Percentiles rank a stretch among this genome's conserved stretches.
phyloP scores from a whole-genome alignment of 2,329 filamentous ascomycete genomes.

The Colletotrichum euphorbiae region DNA sequence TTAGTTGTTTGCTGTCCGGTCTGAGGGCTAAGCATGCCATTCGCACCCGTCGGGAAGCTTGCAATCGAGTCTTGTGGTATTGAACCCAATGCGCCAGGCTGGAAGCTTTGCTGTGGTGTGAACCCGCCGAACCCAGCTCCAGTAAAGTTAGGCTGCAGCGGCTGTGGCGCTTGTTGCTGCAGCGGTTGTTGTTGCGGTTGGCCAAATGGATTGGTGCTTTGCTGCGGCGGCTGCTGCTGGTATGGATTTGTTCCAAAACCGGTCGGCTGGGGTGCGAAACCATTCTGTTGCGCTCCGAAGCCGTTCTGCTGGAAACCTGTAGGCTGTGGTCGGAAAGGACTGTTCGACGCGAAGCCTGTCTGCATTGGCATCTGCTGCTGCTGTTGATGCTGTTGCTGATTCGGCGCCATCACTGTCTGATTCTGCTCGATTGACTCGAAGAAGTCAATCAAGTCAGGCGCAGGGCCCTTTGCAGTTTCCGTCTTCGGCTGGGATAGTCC shows the following conservation, averaged over 20 bases:
- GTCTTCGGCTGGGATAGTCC: conserved; percentile 54
- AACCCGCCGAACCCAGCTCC: conserved; percentile 89
- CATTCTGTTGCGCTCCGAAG: conserved; percentile 55
- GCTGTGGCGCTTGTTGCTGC: conserved; percentile 48
- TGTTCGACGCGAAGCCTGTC: conserved; percentile 46
- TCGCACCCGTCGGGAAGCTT: conserved; percentile 60
- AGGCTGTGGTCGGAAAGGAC: conserved; percentile 47
- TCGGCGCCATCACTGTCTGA: conserved; percentile 75
- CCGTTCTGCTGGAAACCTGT: conserved; percentile 54
- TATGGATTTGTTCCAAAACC: conserved; percentile 57
- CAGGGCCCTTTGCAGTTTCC: conserved; percentile 69
- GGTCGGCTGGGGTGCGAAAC: conserved; percentile 55
- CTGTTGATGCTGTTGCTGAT: conserved; percentile 48
- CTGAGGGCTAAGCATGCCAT: conserved; percentile 54
- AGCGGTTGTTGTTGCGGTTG: conserved; percentile 52
- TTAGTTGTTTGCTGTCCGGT: conserved; percentile 78
- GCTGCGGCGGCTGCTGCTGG: conserved; percentile 51
- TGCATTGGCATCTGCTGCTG: conserved; percentile 44
- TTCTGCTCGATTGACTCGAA: conserved; percentile 94
- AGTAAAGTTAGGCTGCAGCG: conserved; percentile 64
- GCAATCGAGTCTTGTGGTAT: conserved; percentile 69
- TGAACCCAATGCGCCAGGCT: conserved; percentile 63
- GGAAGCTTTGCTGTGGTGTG: conserved; percentile 71
- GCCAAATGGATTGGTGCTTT: conserved; percentile 48
- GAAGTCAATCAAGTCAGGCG: conserved; percentile 89